A percentile compares a stretch with the other conserved stretches of the same genome.
Conservation (phyloP, 2,329 filamentous ascomycete genomes). For the Hortaea sp. region DNA sequence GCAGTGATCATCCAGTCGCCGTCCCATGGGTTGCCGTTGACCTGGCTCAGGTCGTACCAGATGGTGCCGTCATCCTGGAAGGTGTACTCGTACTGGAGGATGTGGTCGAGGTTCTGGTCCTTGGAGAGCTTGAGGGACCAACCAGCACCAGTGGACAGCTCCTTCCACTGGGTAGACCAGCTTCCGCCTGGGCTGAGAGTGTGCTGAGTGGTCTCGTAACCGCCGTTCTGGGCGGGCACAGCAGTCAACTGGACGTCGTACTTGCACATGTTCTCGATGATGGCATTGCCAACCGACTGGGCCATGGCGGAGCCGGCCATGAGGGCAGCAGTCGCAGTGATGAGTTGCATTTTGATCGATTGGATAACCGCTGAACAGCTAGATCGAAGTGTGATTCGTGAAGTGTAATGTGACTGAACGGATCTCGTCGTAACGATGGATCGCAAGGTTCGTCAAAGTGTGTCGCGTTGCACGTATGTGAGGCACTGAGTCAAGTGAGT, state of each 20-base stretch:
- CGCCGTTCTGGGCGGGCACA: conserved; percentile 15
- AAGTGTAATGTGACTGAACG: neutral
- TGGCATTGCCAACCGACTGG: conserved; percentile 15
- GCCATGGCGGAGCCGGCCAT: conserved; percentile 17
- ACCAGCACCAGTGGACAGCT: conserved; percentile 23
- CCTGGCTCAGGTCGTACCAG: conserved; percentile 30
- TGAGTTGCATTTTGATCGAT: neutral
- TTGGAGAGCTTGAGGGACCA: conserved; percentile 32
- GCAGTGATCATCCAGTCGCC: conserved; percentile 27
- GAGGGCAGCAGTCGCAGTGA: conserved; percentile 11
- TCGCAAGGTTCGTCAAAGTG: neutral
- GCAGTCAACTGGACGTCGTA: conserved; percentile 19
- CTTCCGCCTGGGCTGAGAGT: conserved; percentile 9
- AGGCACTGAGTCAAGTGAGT: conserved; percentile 12
- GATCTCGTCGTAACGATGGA: neutral
- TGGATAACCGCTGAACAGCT: neutral
- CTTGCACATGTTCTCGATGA: conserved; percentile 20
- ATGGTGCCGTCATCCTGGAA: conserved; percentile 26
- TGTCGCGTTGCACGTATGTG: neutral
- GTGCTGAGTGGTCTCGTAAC: conserved; percentile 14
- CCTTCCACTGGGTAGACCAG: conserved; percentile 25
- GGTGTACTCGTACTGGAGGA: conserved; percentile 31
- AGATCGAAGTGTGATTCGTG: neutral
- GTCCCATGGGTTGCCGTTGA: conserved; percentile 29
- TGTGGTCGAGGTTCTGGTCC: conserved; percentile 10